Evolutionary conservation across 225 moss, liverwort and hornwort species (phyloP).

Genomic region (Marchantia paleacea): DNA sequence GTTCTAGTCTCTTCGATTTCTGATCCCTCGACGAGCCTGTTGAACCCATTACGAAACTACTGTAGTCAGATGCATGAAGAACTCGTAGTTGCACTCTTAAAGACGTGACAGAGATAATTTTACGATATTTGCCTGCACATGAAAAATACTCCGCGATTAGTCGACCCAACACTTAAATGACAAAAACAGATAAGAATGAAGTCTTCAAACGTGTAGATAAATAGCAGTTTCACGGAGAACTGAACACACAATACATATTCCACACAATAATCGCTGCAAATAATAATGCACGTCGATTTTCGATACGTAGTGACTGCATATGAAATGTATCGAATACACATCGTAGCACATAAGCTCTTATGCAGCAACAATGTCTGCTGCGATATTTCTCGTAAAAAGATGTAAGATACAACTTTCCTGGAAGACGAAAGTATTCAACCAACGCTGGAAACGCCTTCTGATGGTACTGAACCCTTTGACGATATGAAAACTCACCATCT

Average conservation of each 20-base stretch:
- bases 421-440: background rate
- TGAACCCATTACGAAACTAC: too few species aligned
- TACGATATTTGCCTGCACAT: slow-evolving; percentile 11
- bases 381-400: background rate
- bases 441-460: background rate
- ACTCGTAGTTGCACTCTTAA: background rate
- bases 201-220: background rate
- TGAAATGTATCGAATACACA: background rate
- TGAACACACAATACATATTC: background rate
- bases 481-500: slow-evolving; percentile 43
- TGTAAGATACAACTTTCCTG: background rate
- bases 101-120: background rate
- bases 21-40: too few species aligned
- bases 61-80: too few species aligned
- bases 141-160: background rate
- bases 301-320: background rate
- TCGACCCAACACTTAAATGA: background rate
- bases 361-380: background rate
- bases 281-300: background rate
- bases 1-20: too few species aligned
- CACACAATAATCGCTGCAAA: too few species aligned
- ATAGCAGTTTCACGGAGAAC: background rate
- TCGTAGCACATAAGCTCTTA: background rate
- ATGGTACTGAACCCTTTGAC: background rate
- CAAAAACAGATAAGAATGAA: background rate